Base-by-base conservation (phyloP, 129 eudicot species). In the Tanacetum coccineum region DNA sequence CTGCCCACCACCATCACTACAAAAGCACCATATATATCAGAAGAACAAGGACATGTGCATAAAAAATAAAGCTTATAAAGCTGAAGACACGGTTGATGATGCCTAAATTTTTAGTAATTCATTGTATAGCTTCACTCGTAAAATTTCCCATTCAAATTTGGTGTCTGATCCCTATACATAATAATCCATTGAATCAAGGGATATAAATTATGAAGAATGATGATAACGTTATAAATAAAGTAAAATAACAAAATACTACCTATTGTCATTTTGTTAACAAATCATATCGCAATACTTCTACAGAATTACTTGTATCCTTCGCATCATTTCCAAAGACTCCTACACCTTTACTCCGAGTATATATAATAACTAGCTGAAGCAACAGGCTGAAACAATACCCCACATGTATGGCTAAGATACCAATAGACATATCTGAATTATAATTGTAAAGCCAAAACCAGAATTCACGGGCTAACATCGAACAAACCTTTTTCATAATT, bases 311-410 rank as follows among this genome's bases (percentile, higher is more conserved):
- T 15, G 98, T 88, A 67, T 86, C 87, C 75, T 93, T 88, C 6
- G 85, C 98, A 70, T 93, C 96, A 75, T 93, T 89, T 64, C 98
- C 98, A 77, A 93, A 93, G 22, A 93, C 96, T 64, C 98, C 98
- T n/a, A 91, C 53, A 21, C 97, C 97, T 74, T 87, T 87, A 59
- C 93, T 91, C 18, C 22, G 13, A 61, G 28, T 25, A n/a, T 28
- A 48, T 25, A 66, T 49, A 13, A 22, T 7, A 6, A 26, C 4
- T 22, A 22, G 25, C 25, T 22, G 10, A 30, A 0, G 32, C 61
- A 11, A 3, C 21, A 52, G 0, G 25, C 11, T 4, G 11, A 56
- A 9, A 56, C 32, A 55, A 1, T 14, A 26, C 14, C 19, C 19
- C 25, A 22, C 25, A 59, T 13, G n/a, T 12, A 22, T 55, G 17